Evolutionary conservation across 164 flowering plant species (phyloP), one percentile per base, ranked within the genome.

Genomic region (Euptelea pleiosperma): DNA sequence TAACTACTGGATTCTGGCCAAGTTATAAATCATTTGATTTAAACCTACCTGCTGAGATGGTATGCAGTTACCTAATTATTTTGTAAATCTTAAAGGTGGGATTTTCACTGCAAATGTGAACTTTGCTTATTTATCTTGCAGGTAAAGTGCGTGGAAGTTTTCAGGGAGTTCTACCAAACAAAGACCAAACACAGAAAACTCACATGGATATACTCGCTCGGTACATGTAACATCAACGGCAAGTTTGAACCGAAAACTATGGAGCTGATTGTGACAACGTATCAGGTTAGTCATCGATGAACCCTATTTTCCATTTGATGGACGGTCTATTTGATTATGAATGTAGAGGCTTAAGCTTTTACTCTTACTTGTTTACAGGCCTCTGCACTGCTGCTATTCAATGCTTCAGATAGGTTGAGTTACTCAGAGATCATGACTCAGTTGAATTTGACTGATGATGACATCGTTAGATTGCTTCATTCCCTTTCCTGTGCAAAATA

Each of bases 1-100:
- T 91, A 44, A 91, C 97, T 15, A 88, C 96, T 43, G 97, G 97
- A 48, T 88, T 84, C 71, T 91, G 96, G 97, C 96, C 96, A 22
- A 91, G 85, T 72, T 91, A 91, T 74, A 91, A 88, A 67, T 84
- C 97, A 15, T 83, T 80, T 71, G 94, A 86, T 70, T 80, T 91
- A 34, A 86, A 88, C 61, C 89, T 91, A 36, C 93, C 97, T 0
- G 82, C 78, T 6, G 93, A 91, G 71, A 86, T 91, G 97, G 97
- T 87, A 74, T 8, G 22, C 36, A 28, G 37, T 36, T 19, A 9
- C 19, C 26, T 19, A 11, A 22, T 40, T 12, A 24, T 12, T 18
- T 22, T 35, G 6, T 4, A 40, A 36, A 36, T 22, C n/a, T 16
- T 31, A 4, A 30, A 33, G 34, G 31, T 8, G 24, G 24, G 11